Evolutionary conservation across 140 eudicot genomes (phyloP), one percentile per base, ranked within the genome.

Genomic region (Bidens hawaiensis): DNA sequence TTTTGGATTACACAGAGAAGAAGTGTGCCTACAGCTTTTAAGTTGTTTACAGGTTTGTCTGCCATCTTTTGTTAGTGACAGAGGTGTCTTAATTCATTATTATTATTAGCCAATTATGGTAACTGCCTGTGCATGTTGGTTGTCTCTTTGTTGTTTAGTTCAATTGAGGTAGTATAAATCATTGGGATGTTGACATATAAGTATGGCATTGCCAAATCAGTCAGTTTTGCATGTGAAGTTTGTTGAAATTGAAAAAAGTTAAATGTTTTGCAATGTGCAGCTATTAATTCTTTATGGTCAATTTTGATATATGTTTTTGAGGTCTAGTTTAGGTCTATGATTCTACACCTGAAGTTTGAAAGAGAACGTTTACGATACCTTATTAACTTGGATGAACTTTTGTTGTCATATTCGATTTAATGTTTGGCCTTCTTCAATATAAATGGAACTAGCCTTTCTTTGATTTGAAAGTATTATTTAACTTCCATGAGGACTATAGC

Each of bases 31-130:
- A 56, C 62, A 16, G 43, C 62, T 7, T 56, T 56, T 25, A 56
- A 56, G 11, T 56, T 56, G 12, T 56, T 56, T 56, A 56, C 43
- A 56, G 62, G 62, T 56, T 24, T 12, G 0, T 51, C 0, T 51
- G 31, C 18, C 65, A 55, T 66, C 68, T 74, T 66, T 66, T 67
- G 47, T 13, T 74, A 64, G 50, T 18, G 26, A 31, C 33, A 13
- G 16, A 63, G 16, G 36, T 72, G 4, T 45, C 18, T 28, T 49
- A 30, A 41, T 52, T 57, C n/a, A n/a, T n/a, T 61, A 31, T 64
- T 67, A 2, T 6, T 74, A 1, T 24, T 66, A 47, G 33, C 64
- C 50, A 51, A 48, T 74, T 66, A 27, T 67, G 10, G 74, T 49
- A 73, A 73, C 2, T 46, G 52, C 3, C 5, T 46, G 11, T 46